Base-by-base conservation (phyloP, 495 filamentous ascomycete genomes). In the Lasiosphaeria ovina region DNA sequence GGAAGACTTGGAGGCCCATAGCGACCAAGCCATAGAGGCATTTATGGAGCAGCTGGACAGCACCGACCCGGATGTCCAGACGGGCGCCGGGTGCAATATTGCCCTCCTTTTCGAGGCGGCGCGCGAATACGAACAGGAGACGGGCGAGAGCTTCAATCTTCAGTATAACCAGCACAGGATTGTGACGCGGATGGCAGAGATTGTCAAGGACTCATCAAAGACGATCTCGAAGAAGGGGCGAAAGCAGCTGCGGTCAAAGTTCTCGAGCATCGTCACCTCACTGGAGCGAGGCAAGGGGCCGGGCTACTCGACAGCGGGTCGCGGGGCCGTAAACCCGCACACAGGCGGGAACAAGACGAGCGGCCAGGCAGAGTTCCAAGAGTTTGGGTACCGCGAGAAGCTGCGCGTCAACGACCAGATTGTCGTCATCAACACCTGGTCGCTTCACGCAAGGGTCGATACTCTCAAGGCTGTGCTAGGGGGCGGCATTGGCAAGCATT, bases 31-130 rank as follows among this genome's bases (percentile, higher is more conserved):
- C 9, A 87, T 96, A 66, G 89, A 96, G 57, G 88, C 89, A 6
- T 92, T 98, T 67, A 87, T 91, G 35, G 93, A 97, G 50, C 94
- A 98, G 71, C 83, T 98, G 34, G 85, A 91, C 45, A 92, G 89
- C 67, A 78, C 80, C 36, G 88, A 93, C 58, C 76, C 88, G 0
- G 74, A 77, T 5, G 93, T 97, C 1, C 91, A 96, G 71, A 85
- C 94, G 54, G 86, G 89, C 3, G 92, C 94, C 1, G 94, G 92
- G 0, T 87, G 93, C 65, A 92, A 92, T 70, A 94, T 98, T 62
- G 93, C 93, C 3, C 77, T 97, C 1, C 79, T 97, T 1, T 95
- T 91, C 65, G 93, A 98, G 67, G 91, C 69, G 85, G 89, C 77
- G 80, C 86, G 78, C 65, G 82, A 84, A 61, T 79, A 85, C 36